A percentile compares a stretch with the other conserved stretches of the same genome.
Evolutionary conservation across 306 rosid species (phyloP).

Genomic region (Ormosia semicastrata): DNA sequence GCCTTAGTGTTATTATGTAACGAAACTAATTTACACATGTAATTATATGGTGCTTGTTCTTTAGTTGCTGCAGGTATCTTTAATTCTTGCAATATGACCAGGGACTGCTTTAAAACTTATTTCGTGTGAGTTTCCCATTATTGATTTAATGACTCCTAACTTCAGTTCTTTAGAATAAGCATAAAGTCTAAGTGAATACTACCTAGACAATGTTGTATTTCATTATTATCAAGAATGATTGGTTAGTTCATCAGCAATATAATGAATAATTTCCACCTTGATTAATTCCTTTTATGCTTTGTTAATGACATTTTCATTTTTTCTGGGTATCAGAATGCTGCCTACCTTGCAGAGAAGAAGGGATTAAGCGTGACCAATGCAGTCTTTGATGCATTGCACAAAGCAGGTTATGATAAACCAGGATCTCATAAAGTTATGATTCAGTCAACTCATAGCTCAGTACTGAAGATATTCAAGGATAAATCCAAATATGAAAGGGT

Average conservation of each 20-base stretch:
- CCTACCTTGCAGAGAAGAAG: constrained; percentile 57
- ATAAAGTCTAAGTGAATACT: background rate
- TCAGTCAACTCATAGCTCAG: constrained; percentile 71
- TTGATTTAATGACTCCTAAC: background rate
- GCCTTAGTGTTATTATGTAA: background rate
- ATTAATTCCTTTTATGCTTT: background rate
- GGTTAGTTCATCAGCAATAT: background rate
- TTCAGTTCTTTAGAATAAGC: background rate
- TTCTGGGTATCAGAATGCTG: constrained; percentile 61
- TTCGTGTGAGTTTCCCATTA: background rate
- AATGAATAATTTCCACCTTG: background rate
- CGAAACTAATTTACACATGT: background rate
- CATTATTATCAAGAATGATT: background rate
- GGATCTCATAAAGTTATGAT: constrained; percentile 55
- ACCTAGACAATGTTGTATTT: background rate
- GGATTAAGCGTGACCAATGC: constrained; percentile 46
- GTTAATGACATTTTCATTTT: background rate
- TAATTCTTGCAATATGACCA: background rate
- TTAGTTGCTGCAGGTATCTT: background rate
- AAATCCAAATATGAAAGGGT: constrained; percentile 60
- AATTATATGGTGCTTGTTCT: background rate
- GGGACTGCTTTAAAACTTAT: background rate
- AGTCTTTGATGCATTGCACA: constrained; percentile 50
- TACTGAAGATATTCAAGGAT: constrained; percentile 54
- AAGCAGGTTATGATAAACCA: constrained; percentile 58